Evolutionary conservation across 2,329 filamentous ascomycete genomes (phyloP).

Genomic region (Pseudocercospora fuligena): DNA sequence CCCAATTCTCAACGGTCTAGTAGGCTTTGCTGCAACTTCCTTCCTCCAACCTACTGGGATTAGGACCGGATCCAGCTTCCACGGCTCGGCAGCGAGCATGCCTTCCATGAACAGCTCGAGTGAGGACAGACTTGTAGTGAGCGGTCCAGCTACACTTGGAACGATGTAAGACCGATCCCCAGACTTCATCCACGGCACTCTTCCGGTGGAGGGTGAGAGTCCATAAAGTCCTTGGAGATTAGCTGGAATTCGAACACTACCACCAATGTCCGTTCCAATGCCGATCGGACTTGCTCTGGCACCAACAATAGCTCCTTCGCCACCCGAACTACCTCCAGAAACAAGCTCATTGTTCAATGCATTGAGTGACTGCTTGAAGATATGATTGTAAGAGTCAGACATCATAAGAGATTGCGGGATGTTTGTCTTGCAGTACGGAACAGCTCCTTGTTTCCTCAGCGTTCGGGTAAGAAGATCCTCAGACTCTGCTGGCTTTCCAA

Average conservation of each 20-base stretch:
- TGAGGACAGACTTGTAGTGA: slow-evolving; percentile 32
- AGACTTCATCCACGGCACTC: slow-evolving; percentile 16
- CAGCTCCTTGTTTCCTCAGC: slow-evolving; percentile 53
- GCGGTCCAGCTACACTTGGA: slow-evolving; percentile 31
- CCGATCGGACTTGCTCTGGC: slow-evolving; percentile 64
- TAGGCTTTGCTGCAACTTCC: slow-evolving; percentile 14
- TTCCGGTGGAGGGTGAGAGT: slow-evolving; percentile 19
- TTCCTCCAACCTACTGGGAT: slow-evolving; percentile 47
- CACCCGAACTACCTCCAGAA: slow-evolving; percentile 68
- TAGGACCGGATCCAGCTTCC: slow-evolving; percentile 46
- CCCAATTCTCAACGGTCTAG: slow-evolving; percentile 45
- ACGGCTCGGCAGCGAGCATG: slow-evolving; percentile 41
- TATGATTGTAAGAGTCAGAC: slow-evolving; percentile 41
- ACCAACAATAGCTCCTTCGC: slow-evolving; percentile 65
- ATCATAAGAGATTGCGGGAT: slow-evolving; percentile 53
- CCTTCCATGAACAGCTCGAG: slow-evolving; percentile 32
- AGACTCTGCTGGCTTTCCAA: slow-evolving; percentile 3
- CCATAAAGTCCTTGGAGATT: slow-evolving; percentile 63
- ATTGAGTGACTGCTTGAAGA: slow-evolving; percentile 59
- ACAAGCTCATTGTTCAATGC: slow-evolving; percentile 65
- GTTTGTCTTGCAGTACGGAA: slow-evolving; percentile 61
- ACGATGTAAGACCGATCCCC: slow-evolving; percentile 6
- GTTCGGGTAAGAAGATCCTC: slow-evolving; percentile 43
- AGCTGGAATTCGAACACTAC: slow-evolving; percentile 77
- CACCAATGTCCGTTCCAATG: slow-evolving; percentile 66